A percentile compares a stretch with the other conserved stretches of the same genome.
Evolutionary conservation across 2,329 filamentous ascomycete genomes (phyloP).

Genomic region (Pestalotiopsis sp.): DNA sequence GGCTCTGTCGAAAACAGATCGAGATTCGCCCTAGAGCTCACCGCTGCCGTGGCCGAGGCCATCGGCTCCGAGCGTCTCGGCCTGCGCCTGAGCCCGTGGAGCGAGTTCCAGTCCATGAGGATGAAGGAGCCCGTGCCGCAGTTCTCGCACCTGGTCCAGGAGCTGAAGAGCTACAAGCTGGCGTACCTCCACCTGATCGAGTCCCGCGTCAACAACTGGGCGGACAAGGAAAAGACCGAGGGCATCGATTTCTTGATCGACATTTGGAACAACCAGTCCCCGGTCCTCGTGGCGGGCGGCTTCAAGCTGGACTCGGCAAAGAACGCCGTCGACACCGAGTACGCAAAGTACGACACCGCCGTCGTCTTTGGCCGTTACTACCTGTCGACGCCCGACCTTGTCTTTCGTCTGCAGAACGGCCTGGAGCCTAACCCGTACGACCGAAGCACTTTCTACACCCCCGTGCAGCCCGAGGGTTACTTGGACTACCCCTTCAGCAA

Average conservation of each 20-base stretch:
- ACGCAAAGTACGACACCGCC: conserved; percentile 43
- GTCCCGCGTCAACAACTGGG: conserved; percentile 41
- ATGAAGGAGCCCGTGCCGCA: conserved; percentile 60
- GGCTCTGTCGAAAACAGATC: conserved; percentile 57
- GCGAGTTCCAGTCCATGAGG: conserved; percentile 57
- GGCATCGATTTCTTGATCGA: conserved; percentile 31
- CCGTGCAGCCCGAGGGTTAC: conserved; percentile 33
- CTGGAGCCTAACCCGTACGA: conserved; percentile 46
- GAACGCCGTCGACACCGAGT: conserved; percentile 42
- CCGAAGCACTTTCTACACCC: conserved; percentile 46
- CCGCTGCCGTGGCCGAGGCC: conserved; percentile 51
- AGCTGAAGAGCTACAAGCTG: conserved; percentile 53
- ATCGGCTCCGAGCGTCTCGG: conserved; percentile 49
- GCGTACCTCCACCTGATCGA: conserved; percentile 62
- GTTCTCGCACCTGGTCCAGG: conserved; percentile 54
- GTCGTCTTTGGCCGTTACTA: conserved; percentile 52
- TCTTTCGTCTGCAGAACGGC: conserved; percentile 44
- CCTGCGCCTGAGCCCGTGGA: conserved; percentile 56
- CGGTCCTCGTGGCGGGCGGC: conserved; percentile 52
- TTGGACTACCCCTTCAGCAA: conserved; percentile 38
- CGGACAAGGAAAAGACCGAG: conserved; percentile 6
- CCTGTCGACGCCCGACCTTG: conserved; percentile 51
- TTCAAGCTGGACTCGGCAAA: conserved; percentile 42
- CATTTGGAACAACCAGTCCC: conserved; percentile 26
- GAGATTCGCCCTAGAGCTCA: conserved; percentile 54